Evolutionary conservation across 257 asterid species (phyloP).

Genomic region (Solanum acaule): DNA sequence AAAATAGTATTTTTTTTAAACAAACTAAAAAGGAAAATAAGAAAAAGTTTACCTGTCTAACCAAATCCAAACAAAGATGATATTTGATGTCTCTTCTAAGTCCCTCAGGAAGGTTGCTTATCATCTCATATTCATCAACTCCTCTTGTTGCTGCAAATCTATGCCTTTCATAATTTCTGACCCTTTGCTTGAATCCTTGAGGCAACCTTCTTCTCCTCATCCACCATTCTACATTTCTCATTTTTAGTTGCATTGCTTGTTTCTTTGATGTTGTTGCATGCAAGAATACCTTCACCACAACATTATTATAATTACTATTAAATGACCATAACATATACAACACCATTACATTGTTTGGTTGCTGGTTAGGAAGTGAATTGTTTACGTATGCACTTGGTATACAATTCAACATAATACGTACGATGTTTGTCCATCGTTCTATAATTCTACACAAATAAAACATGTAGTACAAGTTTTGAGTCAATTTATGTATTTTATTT

Average conservation of each 20-base stretch:
- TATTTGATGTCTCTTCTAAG: conserved; percentile 87
- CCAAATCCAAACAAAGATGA: conserved; percentile 89
- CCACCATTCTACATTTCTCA: conserved; percentile 99
- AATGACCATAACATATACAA: not conserved
- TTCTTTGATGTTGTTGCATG: conserved; percentile 96
- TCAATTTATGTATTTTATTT: not conserved
- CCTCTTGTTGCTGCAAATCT: conserved; percentile 98
- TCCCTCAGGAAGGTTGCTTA: conserved; percentile 82
- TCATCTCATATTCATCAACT: conserved; percentile 87
- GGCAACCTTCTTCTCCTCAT: conserved; percentile 85
- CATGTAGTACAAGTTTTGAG: not conserved
- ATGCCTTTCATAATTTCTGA: conserved; percentile 80
- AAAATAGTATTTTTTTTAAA: too few species aligned
- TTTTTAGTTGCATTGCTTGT: conserved; percentile 92
- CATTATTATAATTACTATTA: not conserved
- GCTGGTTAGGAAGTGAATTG: not conserved
- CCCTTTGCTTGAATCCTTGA: conserved; percentile 49
- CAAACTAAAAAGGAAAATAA: not conserved
- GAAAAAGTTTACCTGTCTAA: conserved; percentile 33
- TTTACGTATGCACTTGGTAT: not conserved
- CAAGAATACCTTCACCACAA: conserved; percentile 56
- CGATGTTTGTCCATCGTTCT: not conserved
- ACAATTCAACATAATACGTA: not conserved
- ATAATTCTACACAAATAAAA: not conserved
- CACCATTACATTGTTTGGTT: not conserved